Evolutionary conservation across 768 basidiomycete species (phyloP).

Genomic region (Podaxis carcinomalis): DNA sequence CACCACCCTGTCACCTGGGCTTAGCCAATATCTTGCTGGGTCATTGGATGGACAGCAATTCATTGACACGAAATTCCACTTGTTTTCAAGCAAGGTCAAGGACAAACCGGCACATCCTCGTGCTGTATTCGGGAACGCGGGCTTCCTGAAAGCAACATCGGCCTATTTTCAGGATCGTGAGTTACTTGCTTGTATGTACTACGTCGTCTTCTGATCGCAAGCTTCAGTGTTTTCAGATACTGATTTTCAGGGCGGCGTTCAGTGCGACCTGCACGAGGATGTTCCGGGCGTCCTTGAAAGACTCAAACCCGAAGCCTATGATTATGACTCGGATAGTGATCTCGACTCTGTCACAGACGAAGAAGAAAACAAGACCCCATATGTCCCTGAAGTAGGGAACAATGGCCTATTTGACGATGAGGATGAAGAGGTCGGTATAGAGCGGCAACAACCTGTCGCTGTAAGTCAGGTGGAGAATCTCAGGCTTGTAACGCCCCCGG

Average conservation of each 20-base stretch:
- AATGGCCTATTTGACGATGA: no score
- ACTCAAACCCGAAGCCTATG: background rate
- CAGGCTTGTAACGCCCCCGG: no score
- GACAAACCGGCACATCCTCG: background rate
- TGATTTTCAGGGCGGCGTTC: background rate
- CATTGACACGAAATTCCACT: constrained; percentile 10
- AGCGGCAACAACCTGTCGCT: no score
- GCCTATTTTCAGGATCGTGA: constrained; percentile 1
- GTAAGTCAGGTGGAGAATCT: no score
- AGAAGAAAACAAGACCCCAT: background rate
- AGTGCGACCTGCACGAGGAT: background rate
- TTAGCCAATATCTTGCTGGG: background rate
- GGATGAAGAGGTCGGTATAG: no score
- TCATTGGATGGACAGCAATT: background rate
- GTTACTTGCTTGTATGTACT: background rate
- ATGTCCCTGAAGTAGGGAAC: background rate
- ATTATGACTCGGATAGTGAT: constrained; percentile 9
- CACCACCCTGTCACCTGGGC: background rate
- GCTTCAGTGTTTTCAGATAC: constrained; percentile 1
- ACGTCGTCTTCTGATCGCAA: background rate
- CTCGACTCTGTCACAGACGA: background rate
- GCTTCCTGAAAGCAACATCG: background rate
- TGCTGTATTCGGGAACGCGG: constrained; percentile 5
- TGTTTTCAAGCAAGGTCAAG: background rate
- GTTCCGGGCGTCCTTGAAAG: background rate